Evolutionary conservation across 2,329 filamentous ascomycete genomes (phyloP), one percentile per base, ranked within the genome.

Genomic region (Fusarium nisikadoi): DNA sequence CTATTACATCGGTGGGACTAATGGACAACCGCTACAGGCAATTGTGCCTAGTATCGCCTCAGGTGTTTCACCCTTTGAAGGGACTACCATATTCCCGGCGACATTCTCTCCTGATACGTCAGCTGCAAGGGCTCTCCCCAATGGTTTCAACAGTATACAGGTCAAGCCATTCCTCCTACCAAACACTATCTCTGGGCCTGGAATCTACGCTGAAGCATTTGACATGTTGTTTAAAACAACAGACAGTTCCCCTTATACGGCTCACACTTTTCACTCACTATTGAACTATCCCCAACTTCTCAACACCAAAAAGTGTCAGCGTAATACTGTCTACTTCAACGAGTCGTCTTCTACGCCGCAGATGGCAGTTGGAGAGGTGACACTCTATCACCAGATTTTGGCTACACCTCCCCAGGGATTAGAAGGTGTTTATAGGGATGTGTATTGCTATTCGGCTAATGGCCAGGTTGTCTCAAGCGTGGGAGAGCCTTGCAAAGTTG

Each of bases 371-470:
- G 65, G 19, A 2, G 63, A 68, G 5, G 36, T 68, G 2, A 68
- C 63, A 2, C 50, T 68, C 1, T 68, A 68, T 23, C 63, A 68
- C 8, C 57, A 68, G 13, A 68, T 68, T 5, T 0, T 63, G 6
- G 63, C 16, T 5, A 68, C 65, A 1, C 63, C 65, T 2, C 65
- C 57, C 0, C 9, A 27, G 8, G 65, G 57, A 4, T 6, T 68
- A 8, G 65, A 68, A 3, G 65, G 63, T 4, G 46, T 38, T 49
- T 68, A 68, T 39, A 5, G 10, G 6, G 57, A 63, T 31, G 57
- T 68, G 1, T 68, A 68, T 20, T 68, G 65, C 25, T 68, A 68
- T 23, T 56, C 52, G 2, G 65, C 50, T 12, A 68, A 68, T 23
- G 57, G 57, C 1, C 52, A 68, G 12, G 2, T 53, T 6, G 65